These are phyloP conservation scores for Kuraishia borneana DNA, from an alignment of 805 yeast species.

Conservation along the genomic window DNA sequence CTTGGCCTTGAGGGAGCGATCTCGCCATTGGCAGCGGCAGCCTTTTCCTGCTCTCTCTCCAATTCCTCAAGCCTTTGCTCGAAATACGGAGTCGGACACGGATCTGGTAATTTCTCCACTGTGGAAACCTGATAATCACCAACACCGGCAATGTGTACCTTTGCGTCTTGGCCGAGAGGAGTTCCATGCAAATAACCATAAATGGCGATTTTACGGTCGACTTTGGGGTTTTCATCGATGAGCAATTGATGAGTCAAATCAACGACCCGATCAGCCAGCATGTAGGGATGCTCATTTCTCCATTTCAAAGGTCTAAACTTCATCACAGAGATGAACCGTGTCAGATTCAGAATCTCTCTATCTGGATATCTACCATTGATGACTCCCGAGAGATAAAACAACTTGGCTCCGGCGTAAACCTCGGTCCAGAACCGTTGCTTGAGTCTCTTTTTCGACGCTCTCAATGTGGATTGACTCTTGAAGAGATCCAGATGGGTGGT, in stretches of 20 bases:
- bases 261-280: conserved; percentile 78
- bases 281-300: conserved; percentile 97
- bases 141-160: conserved; percentile 89
- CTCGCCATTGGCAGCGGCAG: conserved; percentile 52
- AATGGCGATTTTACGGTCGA: conserved; percentile 81
- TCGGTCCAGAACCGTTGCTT: conserved; percentile 98
- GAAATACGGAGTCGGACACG: conserved; percentile 94
- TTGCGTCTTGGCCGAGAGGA: conserved; percentile 62
- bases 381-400: conserved; percentile 90
- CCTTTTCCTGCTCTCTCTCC: conserved; percentile 62
- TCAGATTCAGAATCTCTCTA: conserved; percentile 82
- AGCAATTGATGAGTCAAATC: conserved; percentile 89
- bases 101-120: conserved; percentile 90
- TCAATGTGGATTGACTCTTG: conserved; percentile 77
- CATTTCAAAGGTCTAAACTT: conserved; percentile 98
- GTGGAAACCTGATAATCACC: conserved; percentile 75
- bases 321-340: conserved; percentile 92
- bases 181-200: conserved; percentile 96
- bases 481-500: conserved; percentile 93
- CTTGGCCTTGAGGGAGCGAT: conserved; percentile 34
- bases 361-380: conserved; percentile 97
- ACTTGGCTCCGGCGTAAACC: conserved; percentile 95
- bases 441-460: conserved; percentile 84
- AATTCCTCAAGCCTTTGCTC: conserved; percentile 77
- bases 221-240: conserved; percentile 68